phyloP scores from a whole-genome alignment of 768 basidiomycete genomes.

The Lactarius evosmus region DNA sequence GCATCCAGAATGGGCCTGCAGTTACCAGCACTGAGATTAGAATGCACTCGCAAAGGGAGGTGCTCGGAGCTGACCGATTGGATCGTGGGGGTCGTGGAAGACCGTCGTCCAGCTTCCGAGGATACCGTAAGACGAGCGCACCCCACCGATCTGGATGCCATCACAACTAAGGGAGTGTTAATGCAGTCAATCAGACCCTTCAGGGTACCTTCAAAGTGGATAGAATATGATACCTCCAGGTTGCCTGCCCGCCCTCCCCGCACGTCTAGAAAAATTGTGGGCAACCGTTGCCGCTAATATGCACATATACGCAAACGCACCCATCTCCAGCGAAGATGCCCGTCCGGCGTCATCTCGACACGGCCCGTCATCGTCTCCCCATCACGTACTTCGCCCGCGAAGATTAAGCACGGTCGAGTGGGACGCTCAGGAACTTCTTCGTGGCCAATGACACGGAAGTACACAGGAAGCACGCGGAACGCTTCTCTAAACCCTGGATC shows the following conservation, averaged over 20 bases:
- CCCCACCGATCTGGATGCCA: conserved; percentile 57
- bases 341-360: conserved; percentile 55
- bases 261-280: conserved; percentile 12
- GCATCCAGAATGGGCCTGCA: conserved; percentile 35
- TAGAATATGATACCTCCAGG: conserved; percentile 31
- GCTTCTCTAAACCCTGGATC: conserved; percentile 49
- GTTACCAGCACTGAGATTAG: not conserved
- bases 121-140: conserved; percentile 57
- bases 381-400: conserved; percentile 50
- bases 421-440: conserved; percentile 48
- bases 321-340: conserved; percentile 60
- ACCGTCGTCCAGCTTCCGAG: conserved; percentile 53
- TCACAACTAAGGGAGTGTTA: conserved; percentile 44
- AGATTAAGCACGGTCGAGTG: conserved; percentile 50
- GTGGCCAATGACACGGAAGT: conserved; percentile 42
- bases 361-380: conserved; percentile 48
- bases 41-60: not conserved
- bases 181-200: conserved; percentile 17
- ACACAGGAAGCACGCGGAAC: conserved; percentile 48
- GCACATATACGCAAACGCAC: conserved; percentile 39
- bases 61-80: conserved; percentile 41
- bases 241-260: conserved; percentile 29
- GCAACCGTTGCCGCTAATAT: not conserved
- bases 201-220: conserved; percentile 36
- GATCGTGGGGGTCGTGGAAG: conserved; percentile 46